phyloP scores from a whole-genome alignment of 2,329 filamentous ascomycete species.

The Apiospora kogelbergensis region DNA sequence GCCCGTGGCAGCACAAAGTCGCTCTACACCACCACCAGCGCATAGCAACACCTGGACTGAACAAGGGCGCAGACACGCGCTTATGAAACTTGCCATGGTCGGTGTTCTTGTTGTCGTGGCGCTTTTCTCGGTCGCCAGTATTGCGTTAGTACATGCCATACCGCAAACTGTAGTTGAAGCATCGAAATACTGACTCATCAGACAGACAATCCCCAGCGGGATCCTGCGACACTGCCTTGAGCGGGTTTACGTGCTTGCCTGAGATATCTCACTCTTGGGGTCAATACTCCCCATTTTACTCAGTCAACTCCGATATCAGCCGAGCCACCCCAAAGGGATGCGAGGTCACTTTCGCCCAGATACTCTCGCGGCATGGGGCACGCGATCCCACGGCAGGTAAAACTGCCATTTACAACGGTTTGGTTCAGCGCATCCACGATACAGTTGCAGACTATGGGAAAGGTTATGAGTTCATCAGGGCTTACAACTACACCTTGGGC shows the following conservation, averaged over 20 bases:
- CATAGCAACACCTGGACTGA: neutral
- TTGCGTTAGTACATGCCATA: constrained; percentile 9
- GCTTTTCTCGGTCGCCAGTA: constrained; percentile 11
- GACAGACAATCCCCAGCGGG: constrained; percentile 25
- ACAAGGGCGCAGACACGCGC: constrained; percentile 8
- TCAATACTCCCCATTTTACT: constrained; percentile 84
- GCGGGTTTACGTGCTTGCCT: constrained; percentile 63
- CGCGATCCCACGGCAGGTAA: constrained; percentile 76
- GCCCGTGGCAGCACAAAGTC: neutral
- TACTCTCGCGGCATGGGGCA: constrained; percentile 82
- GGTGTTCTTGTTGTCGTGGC: constrained; percentile 7
- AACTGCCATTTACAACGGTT: constrained; percentile 59
- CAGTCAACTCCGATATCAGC: constrained; percentile 66
- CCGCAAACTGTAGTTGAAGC: neutral
- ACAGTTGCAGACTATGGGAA: constrained; percentile 56
- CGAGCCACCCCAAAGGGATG: constrained; percentile 65
- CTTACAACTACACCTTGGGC: constrained; percentile 71
- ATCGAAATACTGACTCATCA: neutral
- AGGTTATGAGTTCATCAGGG: constrained; percentile 67
- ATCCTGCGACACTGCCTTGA: constrained; percentile 51
- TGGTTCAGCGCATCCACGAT: constrained; percentile 66
- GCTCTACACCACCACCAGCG: neutral
- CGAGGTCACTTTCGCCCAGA: constrained; percentile 73
- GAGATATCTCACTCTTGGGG: constrained; percentile 73
- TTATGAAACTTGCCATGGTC: constrained; percentile 12